Evolutionary conservation across 129 eudicot genomes (phyloP), one percentile per base, ranked within the genome.

Genomic region (Rutidosis leptorrhynchoides): DNA sequence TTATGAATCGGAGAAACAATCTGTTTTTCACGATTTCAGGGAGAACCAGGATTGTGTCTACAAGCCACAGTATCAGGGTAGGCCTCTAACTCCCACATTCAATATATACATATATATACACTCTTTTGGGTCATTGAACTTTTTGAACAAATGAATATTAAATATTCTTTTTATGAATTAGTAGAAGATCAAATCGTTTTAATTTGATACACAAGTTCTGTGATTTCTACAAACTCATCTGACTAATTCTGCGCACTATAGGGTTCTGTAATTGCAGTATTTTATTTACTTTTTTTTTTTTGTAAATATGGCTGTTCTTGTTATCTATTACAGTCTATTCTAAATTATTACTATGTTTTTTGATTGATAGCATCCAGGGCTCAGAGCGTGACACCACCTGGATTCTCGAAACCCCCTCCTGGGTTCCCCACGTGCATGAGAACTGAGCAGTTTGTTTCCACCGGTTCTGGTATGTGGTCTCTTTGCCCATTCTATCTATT

Each of bases 371-470:
- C 54, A 33, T 65, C 75, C 58, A 79, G 79, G 74, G 64, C 81
- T 64, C 83, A 79, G 60, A 69, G 45, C 64, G 64, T 74, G 71
- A 75, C 76, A 64, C 95, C 83, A 35, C 86, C 82, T 14, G 90
- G 95, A 43, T 83, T 83, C 69, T 52, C 85, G 9, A 81, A 77
- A 26, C 90, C 87, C 27, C 90, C 87, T 74, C 85, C 87, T 8
- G 90, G 95, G 6, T 87, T 87, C 69, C 65, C 80, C 32, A 30
- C 82, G 26, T 28, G 54, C 42, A 79, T 73, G 53, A 79, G 76
- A 64, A 59, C 59, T 25, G 71, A 80, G 55, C 77, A 43, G 67
- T 54, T 17, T 76, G 40, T 57, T 74, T 67, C 82, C 25, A 53
- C 84, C 61, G 64, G 80, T 51, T 74, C 85, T 57, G 87, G 95